A percentile compares a stretch with the other conserved stretches of the same genome.
Evolutionary conservation across 805 yeast genomes (phyloP).

Genomic region (Candida germanica): DNA sequence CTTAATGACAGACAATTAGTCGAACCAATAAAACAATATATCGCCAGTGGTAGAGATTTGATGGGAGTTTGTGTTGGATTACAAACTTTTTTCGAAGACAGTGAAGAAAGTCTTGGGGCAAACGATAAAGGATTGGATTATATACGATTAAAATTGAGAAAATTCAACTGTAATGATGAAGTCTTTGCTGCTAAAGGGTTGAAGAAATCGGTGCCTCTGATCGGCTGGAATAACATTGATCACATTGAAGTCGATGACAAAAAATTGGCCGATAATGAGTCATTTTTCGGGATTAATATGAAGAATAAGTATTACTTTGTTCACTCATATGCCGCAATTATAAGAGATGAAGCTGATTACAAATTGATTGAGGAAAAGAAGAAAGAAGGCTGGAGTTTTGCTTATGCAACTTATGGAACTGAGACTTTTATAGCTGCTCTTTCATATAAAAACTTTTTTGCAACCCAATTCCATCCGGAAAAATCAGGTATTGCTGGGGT

Average conservation of each 20-base stretch:
- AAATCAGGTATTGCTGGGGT: constrained; percentile 93
- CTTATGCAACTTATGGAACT: constrained; percentile 68
- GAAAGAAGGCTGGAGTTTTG: constrained; percentile 65
- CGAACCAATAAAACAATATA: constrained; percentile 63
- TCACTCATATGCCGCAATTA: constrained; percentile 84
- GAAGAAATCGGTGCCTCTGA: constrained; percentile 87
- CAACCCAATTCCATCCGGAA: constrained; percentile 99
- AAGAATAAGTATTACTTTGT: constrained; percentile 84
- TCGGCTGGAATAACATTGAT: constrained; percentile 82
- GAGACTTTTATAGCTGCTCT: constrained; percentile 84
- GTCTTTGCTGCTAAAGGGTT: constrained; percentile 22
- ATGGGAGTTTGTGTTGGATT: constrained; percentile 99
- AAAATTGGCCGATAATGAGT: constrained; percentile 18
- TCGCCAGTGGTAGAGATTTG: constrained; percentile 74
- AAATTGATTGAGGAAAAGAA: constrained; percentile 26
- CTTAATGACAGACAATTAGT: constrained; percentile 59
- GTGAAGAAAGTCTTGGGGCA: constrained; percentile 63
- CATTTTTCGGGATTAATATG: constrained; percentile 64
- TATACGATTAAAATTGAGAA: constrained; percentile 44
- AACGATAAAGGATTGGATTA: constrained; percentile 61
- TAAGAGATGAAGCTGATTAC: constrained; percentile 28
- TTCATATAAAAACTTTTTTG: constrained; percentile 72
- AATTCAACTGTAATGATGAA: constrained; percentile 49
- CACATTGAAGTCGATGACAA: constrained; percentile 20
- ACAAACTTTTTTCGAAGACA: constrained; percentile 74